Evolutionary conservation across 768 basidiomycete species (phyloP).

Genomic region (Hygrophoropsis aurantiaca): DNA sequence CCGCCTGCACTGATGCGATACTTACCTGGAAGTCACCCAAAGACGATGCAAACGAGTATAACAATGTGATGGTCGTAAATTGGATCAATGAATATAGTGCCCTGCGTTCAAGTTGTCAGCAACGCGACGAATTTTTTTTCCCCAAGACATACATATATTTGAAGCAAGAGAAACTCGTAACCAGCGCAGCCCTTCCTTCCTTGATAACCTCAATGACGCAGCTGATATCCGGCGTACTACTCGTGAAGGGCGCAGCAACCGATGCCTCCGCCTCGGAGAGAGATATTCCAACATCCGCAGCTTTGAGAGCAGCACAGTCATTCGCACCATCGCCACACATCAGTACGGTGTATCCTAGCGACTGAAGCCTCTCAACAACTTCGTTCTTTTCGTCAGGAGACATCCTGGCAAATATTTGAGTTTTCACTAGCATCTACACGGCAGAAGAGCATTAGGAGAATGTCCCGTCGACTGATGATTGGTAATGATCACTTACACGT

Average conservation of each 20-base stretch:
- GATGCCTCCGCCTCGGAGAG: slow-evolving; percentile 98
- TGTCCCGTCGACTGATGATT: not conserved
- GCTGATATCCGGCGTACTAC: slow-evolving; percentile 88
- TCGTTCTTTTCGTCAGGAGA: slow-evolving; percentile 99
- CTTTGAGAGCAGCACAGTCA: slow-evolving; percentile 97
- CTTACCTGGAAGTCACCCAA: slow-evolving; percentile 93
- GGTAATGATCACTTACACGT: slow-evolving; percentile 53
- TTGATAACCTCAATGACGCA: slow-evolving; percentile 97
- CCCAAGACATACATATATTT: slow-evolving; percentile 86
- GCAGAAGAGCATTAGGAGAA: slow-evolving; percentile 2
- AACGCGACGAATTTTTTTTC: not conserved
- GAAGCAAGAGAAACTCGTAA: slow-evolving; percentile 99
- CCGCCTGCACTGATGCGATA: not conserved
- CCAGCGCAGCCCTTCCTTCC: slow-evolving; percentile 92
- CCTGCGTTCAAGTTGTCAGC: slow-evolving; percentile 47
- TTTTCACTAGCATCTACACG: slow-evolving; percentile 92
- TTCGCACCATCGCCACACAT: slow-evolving; percentile 99
- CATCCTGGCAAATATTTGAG: slow-evolving; percentile 97
- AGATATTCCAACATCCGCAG: slow-evolving; percentile 96
- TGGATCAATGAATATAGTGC: slow-evolving; percentile 98
- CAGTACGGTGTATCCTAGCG: slow-evolving; percentile 91
- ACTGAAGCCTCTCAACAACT: slow-evolving; percentile 90
- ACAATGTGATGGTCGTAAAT: slow-evolving; percentile 93
- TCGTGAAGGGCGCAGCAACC: slow-evolving; percentile 97
- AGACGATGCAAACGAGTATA: slow-evolving; percentile 96